A percentile compares a stretch with the other conserved stretches of the same genome.
Evolutionary conservation across 768 basidiomycete genomes (phyloP).

Genomic region (Leucocoprinus leucothites): DNA sequence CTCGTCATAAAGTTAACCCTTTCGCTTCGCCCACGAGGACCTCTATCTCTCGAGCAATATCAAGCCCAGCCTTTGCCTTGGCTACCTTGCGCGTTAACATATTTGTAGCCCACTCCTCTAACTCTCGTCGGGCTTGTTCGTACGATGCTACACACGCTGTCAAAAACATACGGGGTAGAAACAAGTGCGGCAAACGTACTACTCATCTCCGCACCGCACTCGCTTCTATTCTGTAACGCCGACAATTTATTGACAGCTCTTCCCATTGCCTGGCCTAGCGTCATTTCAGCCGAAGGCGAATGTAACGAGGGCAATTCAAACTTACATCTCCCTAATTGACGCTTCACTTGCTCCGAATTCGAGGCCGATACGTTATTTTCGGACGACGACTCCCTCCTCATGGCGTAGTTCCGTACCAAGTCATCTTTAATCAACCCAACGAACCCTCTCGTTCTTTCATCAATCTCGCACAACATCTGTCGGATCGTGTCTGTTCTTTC

Average conservation of each 20-base stretch:
- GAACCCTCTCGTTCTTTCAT: neutral
- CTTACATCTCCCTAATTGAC: neutral
- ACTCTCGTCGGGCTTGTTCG: neutral
- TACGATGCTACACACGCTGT: neutral
- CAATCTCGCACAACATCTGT: neutral
- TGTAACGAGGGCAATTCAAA: neutral
- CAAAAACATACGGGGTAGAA: neutral
- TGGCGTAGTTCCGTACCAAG: neutral
- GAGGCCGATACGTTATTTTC: neutral
- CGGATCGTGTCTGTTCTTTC: neutral
- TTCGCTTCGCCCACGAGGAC: constrained; percentile 13
- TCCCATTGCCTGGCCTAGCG: neutral
- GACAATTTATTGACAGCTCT: neutral
- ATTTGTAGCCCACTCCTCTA: neutral
- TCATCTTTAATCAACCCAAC: neutral
- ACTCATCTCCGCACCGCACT: neutral
- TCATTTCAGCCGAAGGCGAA: neutral
- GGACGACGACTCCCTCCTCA: neutral
- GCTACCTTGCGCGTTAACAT: constrained; percentile 18
- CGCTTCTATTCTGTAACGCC: neutral
- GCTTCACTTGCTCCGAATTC: neutral
- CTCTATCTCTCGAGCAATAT: constrained; percentile 17
- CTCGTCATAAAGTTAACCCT: constrained; percentile 5
- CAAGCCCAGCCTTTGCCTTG: constrained; percentile 17
- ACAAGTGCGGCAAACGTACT: neutral